phyloP scores from a whole-genome alignment of 2,329 filamentous ascomycete species.

The Aspergillus amoenus region DNA sequence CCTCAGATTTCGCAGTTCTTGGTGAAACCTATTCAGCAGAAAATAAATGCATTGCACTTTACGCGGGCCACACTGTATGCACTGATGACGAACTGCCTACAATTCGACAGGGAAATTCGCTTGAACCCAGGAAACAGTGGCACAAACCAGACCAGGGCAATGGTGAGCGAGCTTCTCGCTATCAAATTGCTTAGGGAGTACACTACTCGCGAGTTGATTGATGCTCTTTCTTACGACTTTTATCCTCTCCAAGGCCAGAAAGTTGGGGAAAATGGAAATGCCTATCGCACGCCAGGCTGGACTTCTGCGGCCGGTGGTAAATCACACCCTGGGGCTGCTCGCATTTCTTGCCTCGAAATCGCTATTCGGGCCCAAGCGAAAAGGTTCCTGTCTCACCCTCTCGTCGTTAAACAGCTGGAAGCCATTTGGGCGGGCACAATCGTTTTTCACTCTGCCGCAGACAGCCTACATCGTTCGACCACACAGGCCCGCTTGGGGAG shows the following conservation, averaged over 20 bases:
- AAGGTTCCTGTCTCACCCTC: conserved; percentile 83
- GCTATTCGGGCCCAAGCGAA: conserved; percentile 92
- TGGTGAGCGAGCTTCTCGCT: conserved; percentile 86
- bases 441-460: conserved; percentile 86
- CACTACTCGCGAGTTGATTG: conserved; percentile 83
- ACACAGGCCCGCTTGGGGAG: conserved; percentile 32
- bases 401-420: conserved; percentile 92
- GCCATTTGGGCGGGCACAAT: conserved; percentile 96
- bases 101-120: conserved; percentile 86
- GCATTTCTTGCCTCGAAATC: conserved; percentile 88
- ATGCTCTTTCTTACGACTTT: conserved; percentile 92
- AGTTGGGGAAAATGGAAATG: conserved; percentile 41
- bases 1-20: conserved; percentile 95
- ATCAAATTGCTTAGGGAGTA: conserved; percentile 90
- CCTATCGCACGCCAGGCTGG: conserved; percentile 37
- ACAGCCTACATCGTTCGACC: conserved; percentile 71
- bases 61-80: conserved; percentile 85
- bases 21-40: conserved; percentile 90
- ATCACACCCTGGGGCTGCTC: conserved; percentile 60
- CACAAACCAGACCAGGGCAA: conserved; percentile 77
- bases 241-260: conserved; percentile 82
- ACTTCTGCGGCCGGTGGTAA: conserved; percentile 41
- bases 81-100: conserved; percentile 87
- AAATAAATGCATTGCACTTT: conserved; percentile 80
- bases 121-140: conserved; percentile 80